These are phyloP conservation scores for Cystobasidium slooffiae DNA, from an alignment of 1,284 basidiomycete species.

Conservation along the genomic window DNA sequence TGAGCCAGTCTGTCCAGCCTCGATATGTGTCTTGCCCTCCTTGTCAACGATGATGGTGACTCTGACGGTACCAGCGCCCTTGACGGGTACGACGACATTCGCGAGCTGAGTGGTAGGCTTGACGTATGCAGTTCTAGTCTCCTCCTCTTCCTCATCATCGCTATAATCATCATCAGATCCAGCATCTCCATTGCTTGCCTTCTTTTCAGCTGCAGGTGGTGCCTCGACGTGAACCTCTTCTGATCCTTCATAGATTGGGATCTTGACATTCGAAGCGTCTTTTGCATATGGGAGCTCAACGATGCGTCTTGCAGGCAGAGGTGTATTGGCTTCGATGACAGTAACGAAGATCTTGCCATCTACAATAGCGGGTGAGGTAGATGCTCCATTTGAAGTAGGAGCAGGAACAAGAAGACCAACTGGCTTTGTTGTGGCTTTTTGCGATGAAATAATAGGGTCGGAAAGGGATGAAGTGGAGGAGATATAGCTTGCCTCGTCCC, in stretches of 20 bases:
- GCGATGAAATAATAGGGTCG: constrained; percentile 52
- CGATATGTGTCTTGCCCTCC: constrained; percentile 63
- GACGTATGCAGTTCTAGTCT: constrained; percentile 70
- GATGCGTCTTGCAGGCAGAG: constrained; percentile 65
- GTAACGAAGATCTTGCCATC: constrained; percentile 56
- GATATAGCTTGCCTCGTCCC: constrained; percentile 57
- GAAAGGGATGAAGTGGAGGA: constrained; percentile 44
- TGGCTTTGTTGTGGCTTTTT: constrained; percentile 67
- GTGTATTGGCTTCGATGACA: constrained; percentile 55
- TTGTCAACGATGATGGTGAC: constrained; percentile 53
- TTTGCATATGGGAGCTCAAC: constrained; percentile 72
- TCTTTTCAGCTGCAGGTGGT: constrained; percentile 45
- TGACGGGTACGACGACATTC: constrained; percentile 64
- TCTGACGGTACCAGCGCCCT: constrained; percentile 47
- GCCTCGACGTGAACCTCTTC: constrained; percentile 78
- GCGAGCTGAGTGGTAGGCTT: constrained; percentile 68
- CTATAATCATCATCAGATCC: constrained; percentile 59
- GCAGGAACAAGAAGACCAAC: constrained; percentile 78
- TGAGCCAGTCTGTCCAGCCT: constrained; percentile 29
- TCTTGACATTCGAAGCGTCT: constrained; percentile 65
- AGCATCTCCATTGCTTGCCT: constrained; percentile 42
- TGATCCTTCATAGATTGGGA: constrained; percentile 87
- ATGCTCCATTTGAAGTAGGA: constrained; percentile 61
- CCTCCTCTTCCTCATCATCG: constrained; percentile 61
- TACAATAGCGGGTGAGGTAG: constrained; percentile 56